Evolutionary conservation across 768 basidiomycete species (phyloP), one percentile per base, ranked within the genome.

Genomic region (Rhizopogon vulgaris): DNA sequence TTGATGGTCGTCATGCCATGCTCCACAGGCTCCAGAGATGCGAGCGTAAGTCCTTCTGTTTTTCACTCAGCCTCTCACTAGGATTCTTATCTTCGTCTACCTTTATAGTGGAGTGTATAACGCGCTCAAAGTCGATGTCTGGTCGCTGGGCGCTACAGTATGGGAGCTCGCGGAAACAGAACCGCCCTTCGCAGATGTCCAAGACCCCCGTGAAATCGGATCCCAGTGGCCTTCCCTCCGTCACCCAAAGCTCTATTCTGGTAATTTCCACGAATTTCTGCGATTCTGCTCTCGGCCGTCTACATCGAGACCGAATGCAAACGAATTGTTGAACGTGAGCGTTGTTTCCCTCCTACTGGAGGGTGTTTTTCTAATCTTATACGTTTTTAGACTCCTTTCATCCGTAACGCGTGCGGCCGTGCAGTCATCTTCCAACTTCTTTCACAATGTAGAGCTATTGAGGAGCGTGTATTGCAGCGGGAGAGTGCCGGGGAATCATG

Each of bases 111-210:
- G 84, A 10, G 71, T 82, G 0, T 90, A 91, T 59, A 75, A 91
- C 59, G 78, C 82, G 1, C 75, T 89, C 39, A 84, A 84, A 63
- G 80, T 89, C 41, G 89, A 91, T 54, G 73, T 85, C 0, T 91
- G 87, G 87, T 89, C 87, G 0, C 71, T 90, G 6, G 89, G 89
- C 1, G 89, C 89, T 0, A 91, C 89, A 0, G 76, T 87, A 0
- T 90, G 89, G 89, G 89, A 91, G 62, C 76, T 87, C 68, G 85
- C 85, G 1, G 78, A 91, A 61, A 79, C 82, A 6, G 73, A 79
- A 48, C 89, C 89, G 4, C 89, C 89, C 0, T 91, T 90, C 61
- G 73, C 78, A 3, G 76, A 80, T 51, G 71, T 78, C 0, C 75
- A 80, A 48, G 74, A 79, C 52, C 52, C 69, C 5, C 59, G 60